Evolutionary conservation across 768 basidiomycete genomes (phyloP).

Genomic region (Phaeolepiota aurea): DNA sequence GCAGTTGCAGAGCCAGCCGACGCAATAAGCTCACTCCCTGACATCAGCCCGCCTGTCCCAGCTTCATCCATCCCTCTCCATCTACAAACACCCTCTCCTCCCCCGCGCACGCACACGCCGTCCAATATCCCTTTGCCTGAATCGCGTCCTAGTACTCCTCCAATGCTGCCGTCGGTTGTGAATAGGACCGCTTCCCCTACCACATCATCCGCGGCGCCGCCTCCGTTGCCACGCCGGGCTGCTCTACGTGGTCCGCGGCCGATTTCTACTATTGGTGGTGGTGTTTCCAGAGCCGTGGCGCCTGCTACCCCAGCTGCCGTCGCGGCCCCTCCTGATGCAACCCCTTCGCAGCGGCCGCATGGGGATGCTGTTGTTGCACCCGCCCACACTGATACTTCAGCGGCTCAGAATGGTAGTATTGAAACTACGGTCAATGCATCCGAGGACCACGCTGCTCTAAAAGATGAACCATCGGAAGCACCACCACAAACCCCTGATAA

Average conservation of each 20-base stretch:
- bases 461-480: no score
- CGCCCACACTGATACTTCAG: no score
- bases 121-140: constrained; percentile 31
- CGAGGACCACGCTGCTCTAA: no score
- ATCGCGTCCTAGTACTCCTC: constrained; percentile 34
- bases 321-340: constrained; percentile 2
- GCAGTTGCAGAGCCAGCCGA: not conserved
- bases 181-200: constrained; percentile 29
- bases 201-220: constrained; percentile 22
- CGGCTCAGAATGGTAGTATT: no score
- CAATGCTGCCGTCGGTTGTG: constrained; percentile 11
- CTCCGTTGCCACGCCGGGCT: constrained; percentile 62
- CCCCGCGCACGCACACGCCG: constrained; percentile 18
- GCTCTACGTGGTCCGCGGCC: constrained; percentile 32
- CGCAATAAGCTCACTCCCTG: not conserved
- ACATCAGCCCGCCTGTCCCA: constrained; percentile 3
- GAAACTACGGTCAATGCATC: no score
- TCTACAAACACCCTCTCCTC: constrained; percentile 5
- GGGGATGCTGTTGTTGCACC: not conserved
- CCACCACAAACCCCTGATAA: no score
- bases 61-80: not conserved
- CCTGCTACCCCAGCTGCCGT: constrained; percentile 9
- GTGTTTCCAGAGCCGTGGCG: constrained; percentile 18
- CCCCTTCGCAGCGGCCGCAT: constrained; percentile 1
- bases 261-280: constrained; percentile 1